These are phyloP conservation scores for Dalbergia cultrata DNA, from an alignment of 306 rosid species.

Conservation along the genomic window DNA sequence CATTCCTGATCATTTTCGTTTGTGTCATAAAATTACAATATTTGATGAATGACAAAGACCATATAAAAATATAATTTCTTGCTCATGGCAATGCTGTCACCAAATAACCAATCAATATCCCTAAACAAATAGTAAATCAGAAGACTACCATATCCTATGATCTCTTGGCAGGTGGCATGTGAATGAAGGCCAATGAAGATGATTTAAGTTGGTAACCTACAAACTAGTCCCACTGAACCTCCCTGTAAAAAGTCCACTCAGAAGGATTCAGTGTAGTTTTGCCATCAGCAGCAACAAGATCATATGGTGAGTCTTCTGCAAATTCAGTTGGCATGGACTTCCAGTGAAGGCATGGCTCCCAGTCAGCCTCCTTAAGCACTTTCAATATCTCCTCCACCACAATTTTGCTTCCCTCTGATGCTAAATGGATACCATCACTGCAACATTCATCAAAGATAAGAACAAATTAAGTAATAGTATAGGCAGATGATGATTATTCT, in stretches of 20 bases:
- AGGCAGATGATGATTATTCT: not conserved
- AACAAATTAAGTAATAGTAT: not conserved
- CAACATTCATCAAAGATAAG: slow-evolving; percentile 13
- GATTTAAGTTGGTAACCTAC: slow-evolving; percentile 6
- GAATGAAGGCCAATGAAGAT: slow-evolving; percentile 4
- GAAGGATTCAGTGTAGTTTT: slow-evolving; percentile 76
- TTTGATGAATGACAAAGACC: slow-evolving; percentile 21
- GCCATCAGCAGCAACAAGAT: slow-evolving; percentile 92
- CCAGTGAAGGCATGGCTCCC: slow-evolving; percentile 95
- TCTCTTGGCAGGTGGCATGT: not conserved
- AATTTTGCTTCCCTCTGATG: slow-evolving; percentile 89
- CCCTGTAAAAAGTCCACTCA: slow-evolving; percentile 84
- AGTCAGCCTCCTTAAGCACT: slow-evolving; percentile 81
- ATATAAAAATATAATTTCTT: slow-evolving; percentile 11
- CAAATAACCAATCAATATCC: slow-evolving; percentile 37
- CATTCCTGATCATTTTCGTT: slow-evolving; percentile 7
- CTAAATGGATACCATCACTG: slow-evolving; percentile 95
- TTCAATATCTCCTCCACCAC: slow-evolving; percentile 82
- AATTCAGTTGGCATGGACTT: slow-evolving; percentile 81
- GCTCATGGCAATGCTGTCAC: slow-evolving; percentile 12
- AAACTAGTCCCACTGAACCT: slow-evolving; percentile 74
- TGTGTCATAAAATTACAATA: slow-evolving; percentile 17
- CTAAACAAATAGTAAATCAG: not conserved
- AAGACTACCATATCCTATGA: slow-evolving; percentile 3
- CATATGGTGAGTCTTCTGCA: slow-evolving; percentile 80